Evolutionary conservation across 345 rosid species (phyloP).

Genomic region (Dipteronia sinensis): DNA sequence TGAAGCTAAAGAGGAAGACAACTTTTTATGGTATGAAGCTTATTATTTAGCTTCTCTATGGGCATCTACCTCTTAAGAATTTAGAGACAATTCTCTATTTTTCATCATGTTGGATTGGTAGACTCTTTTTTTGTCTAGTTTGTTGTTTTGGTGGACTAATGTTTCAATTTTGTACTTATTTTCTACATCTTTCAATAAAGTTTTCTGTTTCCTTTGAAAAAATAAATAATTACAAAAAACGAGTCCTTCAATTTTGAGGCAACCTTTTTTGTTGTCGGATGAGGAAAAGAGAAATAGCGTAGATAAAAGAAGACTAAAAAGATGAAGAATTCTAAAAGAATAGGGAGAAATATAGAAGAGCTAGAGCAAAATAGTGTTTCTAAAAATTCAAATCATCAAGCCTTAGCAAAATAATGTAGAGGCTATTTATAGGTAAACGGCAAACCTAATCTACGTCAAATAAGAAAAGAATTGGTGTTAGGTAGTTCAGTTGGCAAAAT

Average conservation of each 20-base stretch:
- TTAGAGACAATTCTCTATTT: too few relatives aligned
- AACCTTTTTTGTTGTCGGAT: background rate
- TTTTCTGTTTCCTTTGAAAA: too few relatives aligned
- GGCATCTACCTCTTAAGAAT: too few relatives aligned
- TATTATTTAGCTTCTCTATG: too few relatives aligned
- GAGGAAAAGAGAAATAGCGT: background rate
- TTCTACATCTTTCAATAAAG: too few relatives aligned
- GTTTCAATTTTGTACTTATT: too few relatives aligned
- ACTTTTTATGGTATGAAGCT: too few relatives aligned
- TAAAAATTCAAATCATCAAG: background rate
- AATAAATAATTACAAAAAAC: background rate
- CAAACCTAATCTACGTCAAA: background rate
- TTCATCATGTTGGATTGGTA: too few relatives aligned
- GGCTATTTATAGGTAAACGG: background rate
- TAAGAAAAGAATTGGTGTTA: too few relatives aligned
- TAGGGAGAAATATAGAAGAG: background rate
- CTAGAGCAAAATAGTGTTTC: background rate
- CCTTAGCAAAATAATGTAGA: background rate
- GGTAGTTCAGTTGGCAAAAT: background rate
- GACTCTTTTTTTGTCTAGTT: too few relatives aligned
- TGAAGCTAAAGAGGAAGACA: too few relatives aligned
- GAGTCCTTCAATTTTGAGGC: background rate
- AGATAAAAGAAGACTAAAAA: background rate
- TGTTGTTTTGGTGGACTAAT: too few relatives aligned
- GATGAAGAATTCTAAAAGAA: background rate